Conservation (phyloP, 2,329 filamentous ascomycete species). For the Curvularia eragrostidis region DNA sequence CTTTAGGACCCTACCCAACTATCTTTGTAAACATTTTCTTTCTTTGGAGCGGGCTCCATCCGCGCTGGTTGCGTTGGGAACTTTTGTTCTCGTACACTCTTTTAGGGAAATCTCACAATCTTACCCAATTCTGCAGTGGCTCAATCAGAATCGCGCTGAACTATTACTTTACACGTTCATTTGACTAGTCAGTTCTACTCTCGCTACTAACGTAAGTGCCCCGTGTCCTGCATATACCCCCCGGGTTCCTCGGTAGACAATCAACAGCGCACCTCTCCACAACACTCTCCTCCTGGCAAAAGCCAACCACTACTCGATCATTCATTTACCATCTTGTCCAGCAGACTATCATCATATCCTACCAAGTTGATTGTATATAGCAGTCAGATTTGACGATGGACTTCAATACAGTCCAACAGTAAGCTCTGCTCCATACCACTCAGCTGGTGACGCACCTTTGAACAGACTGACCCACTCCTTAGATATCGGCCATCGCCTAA, state of each 20-base stretch:
- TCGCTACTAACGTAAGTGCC: slow-evolving; percentile 39
- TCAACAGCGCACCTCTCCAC: slow-evolving; percentile 29
- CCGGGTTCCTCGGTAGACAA: slow-evolving; percentile 25
- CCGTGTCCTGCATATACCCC: slow-evolving; percentile 29
- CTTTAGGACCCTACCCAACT: slow-evolving; percentile 45
- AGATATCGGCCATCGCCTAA: slow-evolving; percentile 49
- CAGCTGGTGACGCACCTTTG: not conserved
- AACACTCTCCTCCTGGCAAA: slow-evolving; percentile 27
- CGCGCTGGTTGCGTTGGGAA: slow-evolving; percentile 49
- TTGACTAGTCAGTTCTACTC: slow-evolving; percentile 36
- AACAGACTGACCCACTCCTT: slow-evolving; percentile 36
- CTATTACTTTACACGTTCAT: slow-evolving; percentile 48
- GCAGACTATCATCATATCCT: slow-evolving; percentile 28
- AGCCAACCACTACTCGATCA: slow-evolving; percentile 28
- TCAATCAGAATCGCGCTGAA: slow-evolving; percentile 42
- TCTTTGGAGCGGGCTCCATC: slow-evolving; percentile 49
- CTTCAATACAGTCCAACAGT: slow-evolving; percentile 53
- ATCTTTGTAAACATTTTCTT: slow-evolving; percentile 43
- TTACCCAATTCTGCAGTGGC: slow-evolving; percentile 31
- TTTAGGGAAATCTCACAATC: slow-evolving; percentile 38
- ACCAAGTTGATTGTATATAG: slow-evolving; percentile 35
- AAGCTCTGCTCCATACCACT: slow-evolving; percentile 27
- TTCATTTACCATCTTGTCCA: slow-evolving; percentile 36
- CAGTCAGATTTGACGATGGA: slow-evolving; percentile 49
- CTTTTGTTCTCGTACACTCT: slow-evolving; percentile 50